Evolutionary conservation across 306 rosid species (phyloP).

Genomic region (Casuarina cunninghamiana): DNA sequence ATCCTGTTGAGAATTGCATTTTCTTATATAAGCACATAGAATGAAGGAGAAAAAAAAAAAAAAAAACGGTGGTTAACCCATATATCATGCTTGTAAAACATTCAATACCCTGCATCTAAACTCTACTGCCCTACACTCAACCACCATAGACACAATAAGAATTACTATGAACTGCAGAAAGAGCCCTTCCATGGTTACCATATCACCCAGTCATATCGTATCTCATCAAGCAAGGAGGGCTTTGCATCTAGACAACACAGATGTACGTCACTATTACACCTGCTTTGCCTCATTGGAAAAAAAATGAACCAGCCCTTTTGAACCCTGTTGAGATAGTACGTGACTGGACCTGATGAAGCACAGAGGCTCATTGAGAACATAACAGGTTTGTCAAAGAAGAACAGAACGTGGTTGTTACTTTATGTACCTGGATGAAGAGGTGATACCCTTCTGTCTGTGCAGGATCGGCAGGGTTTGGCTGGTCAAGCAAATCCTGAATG

Average conservation of each 20-base stretch:
- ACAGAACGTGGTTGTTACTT: slow-evolving; percentile 5
- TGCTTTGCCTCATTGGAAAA: neutral
- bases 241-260: slow-evolving; percentile 14
- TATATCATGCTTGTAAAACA: neutral
- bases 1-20: slow-evolving; percentile 56
- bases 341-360: slow-evolving; percentile 11
- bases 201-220: slow-evolving; percentile 42
- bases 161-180: neutral
- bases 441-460: slow-evolving; percentile 99
- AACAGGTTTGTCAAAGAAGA: neutral
- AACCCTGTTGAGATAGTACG: slow-evolving; percentile 1
- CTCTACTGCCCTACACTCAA: slow-evolving; percentile 20
- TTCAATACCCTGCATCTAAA: slow-evolving; percentile 7
- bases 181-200: neutral
- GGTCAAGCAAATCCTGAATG: slow-evolving; percentile 90
- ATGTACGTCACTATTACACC: slow-evolving; percentile 7
- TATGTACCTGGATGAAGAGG: slow-evolving; percentile 87
- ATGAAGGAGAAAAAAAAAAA: neutral
- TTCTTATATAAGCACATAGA: slow-evolving; percentile 17
- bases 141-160: neutral
- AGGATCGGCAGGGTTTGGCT: slow-evolving; percentile 95
- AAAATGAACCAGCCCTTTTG: neutral
- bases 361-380: slow-evolving; percentile 2
- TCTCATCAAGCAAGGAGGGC: neutral
- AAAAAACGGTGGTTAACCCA: neutral